Conservation (phyloP, 495 filamentous ascomycete genomes). For the Daldinia loculata region DNA sequence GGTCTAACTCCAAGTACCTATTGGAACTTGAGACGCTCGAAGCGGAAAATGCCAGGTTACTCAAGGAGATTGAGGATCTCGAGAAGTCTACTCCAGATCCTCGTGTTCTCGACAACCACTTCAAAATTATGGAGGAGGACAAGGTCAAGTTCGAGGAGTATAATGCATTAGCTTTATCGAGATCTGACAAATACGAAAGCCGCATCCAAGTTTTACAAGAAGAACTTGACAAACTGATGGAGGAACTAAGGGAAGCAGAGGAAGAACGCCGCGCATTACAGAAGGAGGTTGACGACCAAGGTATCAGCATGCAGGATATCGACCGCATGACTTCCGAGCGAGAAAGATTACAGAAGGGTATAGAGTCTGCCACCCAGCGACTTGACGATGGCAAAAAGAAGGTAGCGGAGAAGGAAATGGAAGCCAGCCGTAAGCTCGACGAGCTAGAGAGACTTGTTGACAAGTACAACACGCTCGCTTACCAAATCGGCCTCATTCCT, state of each 20-base stretch:
- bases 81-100: slow-evolving; percentile 85
- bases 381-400: slow-evolving; percentile 84
- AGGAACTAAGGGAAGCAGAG: slow-evolving; percentile 80
- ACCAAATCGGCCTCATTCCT: slow-evolving; percentile 91
- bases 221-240: slow-evolving; percentile 78
- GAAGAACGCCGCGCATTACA: slow-evolving; percentile 82
- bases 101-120: slow-evolving; percentile 80
- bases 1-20: slow-evolving; percentile 77
- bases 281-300: slow-evolving; percentile 85
- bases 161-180: slow-evolving; percentile 78
- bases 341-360: slow-evolving; percentile 85
- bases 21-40: slow-evolving; percentile 85
- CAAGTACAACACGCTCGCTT: slow-evolving; percentile 90
- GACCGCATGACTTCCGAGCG: slow-evolving; percentile 97
- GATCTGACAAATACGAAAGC: slow-evolving; percentile 82
- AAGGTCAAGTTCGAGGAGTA: slow-evolving; percentile 92
- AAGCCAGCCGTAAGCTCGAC: slow-evolving; percentile 83
- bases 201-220: slow-evolving; percentile 79
- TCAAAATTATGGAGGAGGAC: slow-evolving; percentile 88
- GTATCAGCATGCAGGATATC: slow-evolving; percentile 95
- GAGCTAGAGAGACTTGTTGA: slow-evolving; percentile 87
- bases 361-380: slow-evolving; percentile 74
- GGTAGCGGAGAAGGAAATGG: slow-evolving; percentile 82
- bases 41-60: slow-evolving; percentile 77
- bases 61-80: slow-evolving; percentile 86